Percentiles rank a stretch among this genome's conserved stretches.
phyloP scores from a whole-genome alignment of 139 green algal species.

The Chlorella sp. region DNA sequence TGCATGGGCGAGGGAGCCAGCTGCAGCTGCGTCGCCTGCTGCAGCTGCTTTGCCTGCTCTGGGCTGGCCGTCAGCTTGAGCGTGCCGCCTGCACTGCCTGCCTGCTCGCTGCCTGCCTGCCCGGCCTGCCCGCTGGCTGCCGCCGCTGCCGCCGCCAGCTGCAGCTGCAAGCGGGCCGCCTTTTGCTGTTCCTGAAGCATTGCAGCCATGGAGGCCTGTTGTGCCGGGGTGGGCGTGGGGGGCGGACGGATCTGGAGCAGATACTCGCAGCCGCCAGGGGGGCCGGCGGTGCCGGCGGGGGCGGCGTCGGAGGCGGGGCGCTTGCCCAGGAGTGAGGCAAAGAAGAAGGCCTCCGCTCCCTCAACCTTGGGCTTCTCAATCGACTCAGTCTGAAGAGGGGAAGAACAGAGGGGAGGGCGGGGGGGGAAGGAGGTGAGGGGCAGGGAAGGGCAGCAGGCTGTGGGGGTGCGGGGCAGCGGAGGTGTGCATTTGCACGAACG shows the following conservation, averaged over 20 bases:
- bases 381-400: slow-evolving; percentile 30
- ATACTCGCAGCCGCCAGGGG: slow-evolving; percentile 37
- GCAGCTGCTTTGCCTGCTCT: slow-evolving; percentile 7
- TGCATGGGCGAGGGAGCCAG: not conserved
- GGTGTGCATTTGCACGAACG: not conserved
- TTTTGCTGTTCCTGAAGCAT: slow-evolving; percentile 20
- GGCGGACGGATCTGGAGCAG: slow-evolving; percentile 39
- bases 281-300: not conserved
- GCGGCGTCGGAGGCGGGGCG: not conserved
- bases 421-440: not conserved
- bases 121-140: not conserved
- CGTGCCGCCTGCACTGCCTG: not conserved
- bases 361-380: slow-evolving; percentile 35
- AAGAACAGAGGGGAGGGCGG: no score
- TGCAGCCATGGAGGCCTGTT: slow-evolving; percentile 7
- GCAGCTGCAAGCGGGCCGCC: not conserved
- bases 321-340: slow-evolving; percentile 26
- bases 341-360: slow-evolving; percentile 15
- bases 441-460: not conserved
- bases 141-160: not conserved
- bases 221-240: not conserved
- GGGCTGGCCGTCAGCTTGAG: not conserved
- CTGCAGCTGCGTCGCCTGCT: slow-evolving; percentile 6
- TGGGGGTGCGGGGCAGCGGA: not conserved
- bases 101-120: not conserved